Percentiles rank a stretch among this genome's conserved stretches.
These are phyloP conservation scores for Xylariaceae sp. DNA, from an alignment of 2,329 filamentous ascomycete genomes.

Conservation along the genomic window DNA sequence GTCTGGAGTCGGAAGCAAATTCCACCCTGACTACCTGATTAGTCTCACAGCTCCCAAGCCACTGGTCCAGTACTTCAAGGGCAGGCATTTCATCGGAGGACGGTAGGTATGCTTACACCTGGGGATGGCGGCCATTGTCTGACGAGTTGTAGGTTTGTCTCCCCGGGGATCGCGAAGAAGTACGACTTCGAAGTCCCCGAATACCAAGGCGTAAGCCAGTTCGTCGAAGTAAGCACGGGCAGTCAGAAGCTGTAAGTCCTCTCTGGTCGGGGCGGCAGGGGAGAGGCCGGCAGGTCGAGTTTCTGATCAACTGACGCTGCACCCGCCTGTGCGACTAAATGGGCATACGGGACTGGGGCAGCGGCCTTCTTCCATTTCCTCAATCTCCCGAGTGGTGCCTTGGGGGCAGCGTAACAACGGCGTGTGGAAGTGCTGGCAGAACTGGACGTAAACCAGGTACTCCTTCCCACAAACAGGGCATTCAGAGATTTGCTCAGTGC, in stretches of 20 bases:
- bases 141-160: slow-evolving; percentile 61
- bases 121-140: slow-evolving; percentile 11
- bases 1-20: slow-evolving; percentile 70
- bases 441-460: slow-evolving; percentile 54
- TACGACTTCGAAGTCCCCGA: slow-evolving; percentile 78
- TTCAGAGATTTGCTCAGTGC: slow-evolving; percentile 50
- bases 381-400: slow-evolving; percentile 35
- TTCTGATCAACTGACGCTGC: slow-evolving; percentile 45
- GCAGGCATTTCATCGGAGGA: slow-evolving; percentile 88
- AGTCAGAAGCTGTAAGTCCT: slow-evolving; percentile 47
- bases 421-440: slow-evolving; percentile 48
- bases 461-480: slow-evolving; percentile 56
- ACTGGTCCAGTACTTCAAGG: slow-evolving; percentile 74
- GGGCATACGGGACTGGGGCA: slow-evolving; percentile 57
- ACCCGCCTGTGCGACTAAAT: slow-evolving; percentile 52
- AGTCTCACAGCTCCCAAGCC: slow-evolving; percentile 94
- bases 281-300: background rate
- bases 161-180: slow-evolving; percentile 70
- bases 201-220: slow-evolving; percentile 83
- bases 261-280: background rate
- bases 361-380: slow-evolving; percentile 47
- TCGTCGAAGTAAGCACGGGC: slow-evolving; percentile 64
- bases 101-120: slow-evolving; percentile 45
- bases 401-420: slow-evolving; percentile 43
- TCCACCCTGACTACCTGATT: slow-evolving; percentile 74